Base-by-base conservation (phyloP, 2,329 filamentous ascomycete species). In the Cordyceps militaris region DNA sequence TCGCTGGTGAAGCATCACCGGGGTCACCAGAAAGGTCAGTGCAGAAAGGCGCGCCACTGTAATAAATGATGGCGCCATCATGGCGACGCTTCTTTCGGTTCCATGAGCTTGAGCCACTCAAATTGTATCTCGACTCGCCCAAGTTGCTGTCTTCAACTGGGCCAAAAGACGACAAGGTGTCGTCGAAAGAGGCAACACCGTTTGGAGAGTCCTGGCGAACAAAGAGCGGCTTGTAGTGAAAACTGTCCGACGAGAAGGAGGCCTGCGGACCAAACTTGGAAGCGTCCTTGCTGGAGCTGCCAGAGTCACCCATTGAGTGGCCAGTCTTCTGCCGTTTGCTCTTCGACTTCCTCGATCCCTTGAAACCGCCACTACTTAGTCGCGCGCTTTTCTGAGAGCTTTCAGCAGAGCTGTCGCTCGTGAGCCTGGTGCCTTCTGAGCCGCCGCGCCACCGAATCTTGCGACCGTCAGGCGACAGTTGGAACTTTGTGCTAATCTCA, bases 371-470 rank as follows among this genome's bases (percentile, higher is more conserved):
- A 1, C 76, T 76, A 23, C 53, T 36, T 6, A 19, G 3, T 1
- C 80, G 80, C 10, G 73, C 75, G 34, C 74, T 77, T 19, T 70
- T 73, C 50, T 75, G 73, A 0, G 76, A 79, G 46, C 73, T 78
- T 56, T 77, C 77, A 19, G 71, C 77, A 44, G 75, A 81, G 59
- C 80, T 83, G 56, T 88, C 86, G 62, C 84, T 87, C 64, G 82
- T 87, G 48, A 86, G 81, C 38, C 73, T 80, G 1, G 87, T 90
- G 1, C 84, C 79, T 26, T 85, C 80, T 0, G 72, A 74, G 4
- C 87, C 86, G 30, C 89, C 89, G 60, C 82, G 84, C 90, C 90
- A 95, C 50, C 89, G 81, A 28, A 95, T 83, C 68, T 91, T 92
- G 52, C 85, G 83, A 0, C 89, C 89, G 64, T 94, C 90, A 0